Conservation (phyloP, 2,329 filamentous ascomycete species). For the Diaporthe ilicicola region DNA sequence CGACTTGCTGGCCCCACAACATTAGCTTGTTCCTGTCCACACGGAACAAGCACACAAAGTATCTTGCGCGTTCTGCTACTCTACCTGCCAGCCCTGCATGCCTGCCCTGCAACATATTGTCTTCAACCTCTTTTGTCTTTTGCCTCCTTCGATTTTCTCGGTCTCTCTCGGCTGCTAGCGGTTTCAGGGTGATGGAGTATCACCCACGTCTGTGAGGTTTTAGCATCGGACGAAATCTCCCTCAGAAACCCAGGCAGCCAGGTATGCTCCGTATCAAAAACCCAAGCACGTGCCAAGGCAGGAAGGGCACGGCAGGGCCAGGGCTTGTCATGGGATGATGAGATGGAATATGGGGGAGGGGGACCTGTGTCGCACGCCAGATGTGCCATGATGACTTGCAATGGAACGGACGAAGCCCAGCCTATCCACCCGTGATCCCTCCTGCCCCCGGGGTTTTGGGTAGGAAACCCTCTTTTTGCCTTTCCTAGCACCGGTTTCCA, state of each 20-base stretch:
- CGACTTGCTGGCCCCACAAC: not conserved
- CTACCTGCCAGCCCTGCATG: not conserved
- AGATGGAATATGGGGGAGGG: conserved; percentile 3
- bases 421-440: not conserved
- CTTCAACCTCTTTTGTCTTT: not conserved
- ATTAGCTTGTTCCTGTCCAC: not conserved
- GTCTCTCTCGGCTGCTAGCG: conserved; percentile 23
- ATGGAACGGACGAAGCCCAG: not conserved
- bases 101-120: not conserved
- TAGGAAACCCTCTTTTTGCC: conserved; percentile 21
- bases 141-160: not conserved
- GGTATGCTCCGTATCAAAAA: not conserved
- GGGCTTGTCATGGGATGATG: not conserved
- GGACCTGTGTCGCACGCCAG: not conserved
- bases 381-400: conserved; percentile 16
- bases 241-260: conserved; percentile 23
- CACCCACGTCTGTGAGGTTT: conserved; percentile 12
- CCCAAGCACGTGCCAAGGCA: too few species aligned
- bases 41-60: conserved; percentile 11
- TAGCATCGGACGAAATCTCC: conserved; percentile 24
- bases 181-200: conserved; percentile 31
- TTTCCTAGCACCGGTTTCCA: not conserved
- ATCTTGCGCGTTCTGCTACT: conserved; percentile 7
- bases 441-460: conserved; percentile 3
- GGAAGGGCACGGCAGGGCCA: not conserved